Evolutionary conservation across 2,329 filamentous ascomycete species (phyloP).

Genomic region (Fusarium austroafricanum): DNA sequence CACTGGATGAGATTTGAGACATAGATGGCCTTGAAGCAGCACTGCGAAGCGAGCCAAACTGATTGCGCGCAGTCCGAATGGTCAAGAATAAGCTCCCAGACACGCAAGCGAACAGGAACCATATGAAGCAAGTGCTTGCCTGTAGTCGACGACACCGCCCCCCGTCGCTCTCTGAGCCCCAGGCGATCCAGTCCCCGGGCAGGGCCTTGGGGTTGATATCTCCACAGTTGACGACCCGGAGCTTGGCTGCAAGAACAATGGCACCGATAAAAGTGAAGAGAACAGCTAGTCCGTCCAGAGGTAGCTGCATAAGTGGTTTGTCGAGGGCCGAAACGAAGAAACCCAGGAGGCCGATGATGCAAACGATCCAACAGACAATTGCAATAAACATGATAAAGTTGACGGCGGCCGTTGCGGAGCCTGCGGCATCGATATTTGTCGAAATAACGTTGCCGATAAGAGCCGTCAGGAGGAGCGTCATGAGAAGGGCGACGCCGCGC

Average conservation of each 20-base stretch:
- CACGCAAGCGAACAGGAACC: slow-evolving; percentile 78
- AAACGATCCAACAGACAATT: slow-evolving; percentile 72
- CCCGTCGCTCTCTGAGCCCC: slow-evolving; percentile 67
- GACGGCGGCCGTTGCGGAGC: slow-evolving; percentile 60
- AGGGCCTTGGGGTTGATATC: slow-evolving; percentile 55
- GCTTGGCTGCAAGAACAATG: slow-evolving; percentile 76
- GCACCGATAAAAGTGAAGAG: slow-evolving; percentile 78
- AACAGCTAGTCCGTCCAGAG: slow-evolving; percentile 68
- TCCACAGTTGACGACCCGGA: slow-evolving; percentile 75
- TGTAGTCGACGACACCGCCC: slow-evolving; percentile 81
- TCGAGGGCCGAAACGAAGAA: slow-evolving; percentile 64
- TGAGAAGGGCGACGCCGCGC: slow-evolving; percentile 63
- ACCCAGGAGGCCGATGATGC: slow-evolving; percentile 71
- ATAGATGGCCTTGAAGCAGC: slow-evolving; percentile 60
- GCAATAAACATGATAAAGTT: slow-evolving; percentile 78
- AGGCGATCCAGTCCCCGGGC: slow-evolving; percentile 67
- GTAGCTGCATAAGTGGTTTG: slow-evolving; percentile 64
- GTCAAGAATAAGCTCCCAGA: slow-evolving; percentile 67
- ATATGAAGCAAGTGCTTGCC: slow-evolving; percentile 79
- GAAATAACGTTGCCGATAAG: slow-evolving; percentile 70
- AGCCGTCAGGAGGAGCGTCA: slow-evolving; percentile 64
- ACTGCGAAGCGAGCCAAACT: slow-evolving; percentile 55
- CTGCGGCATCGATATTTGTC: slow-evolving; percentile 58
- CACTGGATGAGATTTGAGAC: slow-evolving; percentile 63
- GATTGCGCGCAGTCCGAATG: slow-evolving; percentile 63